Evolutionary conservation across 2,329 filamentous ascomycete genomes (phyloP), one percentile per base, ranked within the genome.

Genomic region (Fusarium chuoi): DNA sequence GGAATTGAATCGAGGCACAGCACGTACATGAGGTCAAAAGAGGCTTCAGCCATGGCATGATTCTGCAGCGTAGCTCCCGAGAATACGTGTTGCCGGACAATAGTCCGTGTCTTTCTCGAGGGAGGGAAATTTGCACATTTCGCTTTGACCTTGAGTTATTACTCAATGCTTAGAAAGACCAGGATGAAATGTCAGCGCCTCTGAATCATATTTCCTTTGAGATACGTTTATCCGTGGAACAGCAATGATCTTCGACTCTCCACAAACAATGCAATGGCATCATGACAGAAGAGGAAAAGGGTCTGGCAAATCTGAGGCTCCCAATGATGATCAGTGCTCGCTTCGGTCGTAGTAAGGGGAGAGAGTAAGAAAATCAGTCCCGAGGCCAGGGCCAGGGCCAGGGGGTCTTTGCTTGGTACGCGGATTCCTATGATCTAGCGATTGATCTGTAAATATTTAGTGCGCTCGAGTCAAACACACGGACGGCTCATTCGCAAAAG

Each of bases 231-330:
- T 69, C 64, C 42, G 30, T 22, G 30, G 44, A 46, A 52, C 4
- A 55, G 41, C n/a, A 57, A 44, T 52, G 55, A 71, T 67, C 68
- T 39, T 42, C 66, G 4, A 20, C 22, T 52, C 46, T 18, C 69
- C 69, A 71, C 68, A 63, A 59, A 14, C 63, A 56, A 60, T 71
- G 69, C 30, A 38, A 71, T 70, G 67, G 17, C 52, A 42, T 66
- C 66, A 66, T 42, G 41, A 55, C 67, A 48, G 49, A 71, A 55
- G 30, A 35, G 67, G 30, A 44, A 71, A 51, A 20, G 44, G 30
- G 28, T 22, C 15, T 56, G n/a, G 54, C 35, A 51, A 57, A 60
- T 51, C 45, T 51, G 30, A 68, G n/a, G 36, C n/a, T 51, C 41
- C 35, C 26, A 33, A 26, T 28, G 36, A 41, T 49, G 68, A 71